Evolutionary conservation across 305 asterid genomes (phyloP).

Genomic region (Striga hermonthica): DNA sequence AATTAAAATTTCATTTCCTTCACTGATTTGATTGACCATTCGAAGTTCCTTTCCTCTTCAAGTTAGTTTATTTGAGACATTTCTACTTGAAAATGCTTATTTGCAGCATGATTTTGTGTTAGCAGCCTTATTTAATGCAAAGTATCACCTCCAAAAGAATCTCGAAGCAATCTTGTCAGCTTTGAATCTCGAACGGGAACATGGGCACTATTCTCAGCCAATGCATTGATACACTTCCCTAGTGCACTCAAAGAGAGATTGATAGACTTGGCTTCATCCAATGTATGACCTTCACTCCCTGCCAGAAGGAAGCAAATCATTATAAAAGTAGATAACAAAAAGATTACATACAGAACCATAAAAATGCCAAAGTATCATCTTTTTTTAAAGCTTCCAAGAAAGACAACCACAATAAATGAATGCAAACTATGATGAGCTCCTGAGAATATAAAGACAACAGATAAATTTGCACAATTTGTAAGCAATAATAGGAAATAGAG

Average conservation of each 20-base stretch:
- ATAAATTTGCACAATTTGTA: not conserved
- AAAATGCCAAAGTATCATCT: conserved; percentile 28
- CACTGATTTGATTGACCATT: too few species aligned
- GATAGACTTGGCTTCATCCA: conserved; percentile 90
- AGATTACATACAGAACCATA: conserved; percentile 9
- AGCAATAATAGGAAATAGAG: not conserved
- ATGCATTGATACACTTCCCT: conserved; percentile 93
- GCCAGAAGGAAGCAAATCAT: conserved; percentile 29
- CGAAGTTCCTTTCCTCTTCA: too few species aligned
- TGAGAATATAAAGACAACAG: not conserved
- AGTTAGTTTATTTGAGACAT: not conserved
- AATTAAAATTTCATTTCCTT: too few species aligned
- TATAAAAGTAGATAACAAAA: conserved; percentile 21
- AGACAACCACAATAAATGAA: conserved; percentile 20
- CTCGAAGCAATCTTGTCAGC: conserved; percentile 90
- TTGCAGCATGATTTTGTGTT: conserved; percentile 12
- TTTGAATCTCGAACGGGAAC: conserved; percentile 94
- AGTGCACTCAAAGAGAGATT: conserved; percentile 87
- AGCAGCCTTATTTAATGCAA: conserved; percentile 10
- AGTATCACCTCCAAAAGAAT: conserved; percentile 90
- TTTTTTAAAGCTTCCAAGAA: conserved; percentile 5
- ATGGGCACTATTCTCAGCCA: conserved; percentile 90
- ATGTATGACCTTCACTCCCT: conserved; percentile 88
- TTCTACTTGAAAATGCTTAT: not conserved
- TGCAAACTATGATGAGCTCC: conserved; percentile 3